These are phyloP conservation scores for Colletotrichum neosansevieriae DNA, from an alignment of 2,329 filamentous ascomycete species.

Conservation along the genomic window DNA sequence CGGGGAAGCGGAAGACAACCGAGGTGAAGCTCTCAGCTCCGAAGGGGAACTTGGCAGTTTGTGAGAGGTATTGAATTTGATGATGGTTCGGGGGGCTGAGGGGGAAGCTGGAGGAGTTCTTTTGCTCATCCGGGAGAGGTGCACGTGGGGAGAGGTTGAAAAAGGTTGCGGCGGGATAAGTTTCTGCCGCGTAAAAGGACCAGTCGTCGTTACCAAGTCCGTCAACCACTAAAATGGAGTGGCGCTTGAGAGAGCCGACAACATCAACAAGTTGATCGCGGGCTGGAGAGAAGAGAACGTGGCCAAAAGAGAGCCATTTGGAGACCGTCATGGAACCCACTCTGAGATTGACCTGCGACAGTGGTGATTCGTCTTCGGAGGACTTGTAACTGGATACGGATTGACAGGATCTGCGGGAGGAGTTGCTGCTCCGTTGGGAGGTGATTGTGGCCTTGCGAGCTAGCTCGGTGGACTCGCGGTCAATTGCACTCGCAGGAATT, in stretches of 20 bases:
- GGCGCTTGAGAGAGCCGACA: constrained; percentile 64
- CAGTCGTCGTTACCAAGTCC: constrained; percentile 89
- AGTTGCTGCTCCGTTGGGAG: constrained; percentile 47
- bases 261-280: constrained; percentile 75
- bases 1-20: constrained; percentile 82
- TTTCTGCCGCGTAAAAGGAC: constrained; percentile 88
- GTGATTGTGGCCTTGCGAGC: constrained; percentile 38
- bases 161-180: constrained; percentile 79
- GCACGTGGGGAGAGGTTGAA: constrained; percentile 78
- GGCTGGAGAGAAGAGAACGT: constrained; percentile 84
- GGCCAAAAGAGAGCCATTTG: constrained; percentile 88
- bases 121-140: constrained; percentile 60
- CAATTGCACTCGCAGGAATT: constrained; percentile 44
- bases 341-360: constrained; percentile 80
- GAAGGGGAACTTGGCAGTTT: constrained; percentile 78
- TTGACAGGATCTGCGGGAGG: constrained; percentile 51
- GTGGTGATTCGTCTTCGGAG: constrained; percentile 70
- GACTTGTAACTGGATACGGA: constrained; percentile 61
- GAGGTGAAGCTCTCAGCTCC: constrained; percentile 80
- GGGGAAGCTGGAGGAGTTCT: constrained; percentile 60
- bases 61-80: constrained; percentile 76
- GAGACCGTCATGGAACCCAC: constrained; percentile 87
- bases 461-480: constrained; percentile 45
- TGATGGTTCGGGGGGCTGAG: constrained; percentile 77
- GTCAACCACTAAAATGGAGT: constrained; percentile 80